Conservation (phyloP, 768 basidiomycete genomes). For the Holtermannia corniformis region DNA sequence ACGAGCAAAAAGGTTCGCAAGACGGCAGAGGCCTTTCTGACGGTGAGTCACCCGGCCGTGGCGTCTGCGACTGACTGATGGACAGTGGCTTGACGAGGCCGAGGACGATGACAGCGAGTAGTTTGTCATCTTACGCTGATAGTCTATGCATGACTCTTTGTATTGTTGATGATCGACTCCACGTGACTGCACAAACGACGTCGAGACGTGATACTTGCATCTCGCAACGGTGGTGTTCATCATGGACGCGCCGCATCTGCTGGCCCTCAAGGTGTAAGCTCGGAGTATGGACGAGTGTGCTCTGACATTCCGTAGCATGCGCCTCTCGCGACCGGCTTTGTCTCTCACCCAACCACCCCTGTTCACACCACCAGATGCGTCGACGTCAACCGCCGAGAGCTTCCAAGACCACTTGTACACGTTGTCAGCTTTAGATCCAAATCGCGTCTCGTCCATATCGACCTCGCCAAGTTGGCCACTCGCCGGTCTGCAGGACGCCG, state of each 20-base stretch:
- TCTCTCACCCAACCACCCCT: neutral
- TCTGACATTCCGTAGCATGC: neutral
- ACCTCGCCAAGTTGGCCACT: neutral
- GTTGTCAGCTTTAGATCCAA: neutral
- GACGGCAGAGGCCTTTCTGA: constrained; percentile 82
- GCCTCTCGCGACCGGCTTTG: neutral
- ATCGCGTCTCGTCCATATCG: neutral
- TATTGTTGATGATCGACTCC: too few species aligned
- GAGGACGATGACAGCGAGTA: constrained; percentile 53
- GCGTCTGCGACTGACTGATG: neutral
- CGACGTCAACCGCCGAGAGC: neutral
- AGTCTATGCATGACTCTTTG: too few species aligned
- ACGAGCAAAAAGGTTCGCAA: constrained; percentile 91
- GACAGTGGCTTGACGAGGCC: constrained; percentile 77
- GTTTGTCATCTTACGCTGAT: too few species aligned
- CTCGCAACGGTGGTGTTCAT: too few species aligned
- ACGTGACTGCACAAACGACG: too few species aligned
- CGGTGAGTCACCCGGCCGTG: constrained; percentile 47
- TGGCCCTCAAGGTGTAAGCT: neutral
- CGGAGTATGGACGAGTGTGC: neutral
- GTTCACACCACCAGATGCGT: too few species aligned
- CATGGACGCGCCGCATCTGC: neutral
- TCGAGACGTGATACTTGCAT: too few species aligned
- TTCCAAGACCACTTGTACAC: neutral
- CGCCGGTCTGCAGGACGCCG: neutral